Conservation (phyloP, 768 basidiomycete species). For the Pulveroboletus frians region DNA sequence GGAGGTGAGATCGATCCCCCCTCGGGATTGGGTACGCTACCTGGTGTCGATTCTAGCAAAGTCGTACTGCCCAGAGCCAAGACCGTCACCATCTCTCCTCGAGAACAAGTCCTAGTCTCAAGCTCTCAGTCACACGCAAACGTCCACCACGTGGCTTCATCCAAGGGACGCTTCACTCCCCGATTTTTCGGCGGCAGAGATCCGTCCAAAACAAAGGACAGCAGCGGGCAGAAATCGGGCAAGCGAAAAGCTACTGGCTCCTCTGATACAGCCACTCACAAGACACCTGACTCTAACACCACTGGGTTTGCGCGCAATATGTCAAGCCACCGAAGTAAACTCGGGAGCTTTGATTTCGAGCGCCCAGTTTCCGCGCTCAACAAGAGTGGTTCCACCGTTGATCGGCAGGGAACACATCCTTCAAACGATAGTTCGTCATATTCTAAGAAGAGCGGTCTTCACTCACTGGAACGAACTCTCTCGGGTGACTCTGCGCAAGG, state of each 20-base stretch:
- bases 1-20: constrained; percentile 13
- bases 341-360: constrained; percentile 76
- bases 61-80: constrained; percentile 8
- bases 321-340: constrained; percentile 45
- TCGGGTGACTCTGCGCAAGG: constrained; percentile 25
- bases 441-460: constrained; percentile 15
- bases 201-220: constrained; percentile 15
- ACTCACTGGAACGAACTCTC: constrained; percentile 21
- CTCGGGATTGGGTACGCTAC: constrained; percentile 2
- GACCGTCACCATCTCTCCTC: constrained; percentile 13
- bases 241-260: constrained; percentile 14
- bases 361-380: constrained; percentile 46
- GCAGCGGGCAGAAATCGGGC: constrained; percentile 24
- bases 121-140: constrained; percentile 17
- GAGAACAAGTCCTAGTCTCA: constrained; percentile 27
- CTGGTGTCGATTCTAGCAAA: constrained; percentile 13
- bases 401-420: constrained; percentile 11
- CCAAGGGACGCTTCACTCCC: constrained; percentile 28
- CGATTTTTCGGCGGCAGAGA: constrained; percentile 29
- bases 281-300: constrained; percentile 4
- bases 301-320: constrained; percentile 24
- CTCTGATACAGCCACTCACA: constrained; percentile 6
- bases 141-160: neutral
- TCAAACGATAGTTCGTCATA: constrained; percentile 4
- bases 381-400: constrained; percentile 25